A percentile compares a stretch with the other conserved stretches of the same genome.
Conservation (phyloP, 768 basidiomycete species). For the Cubamyces lactineus region DNA sequence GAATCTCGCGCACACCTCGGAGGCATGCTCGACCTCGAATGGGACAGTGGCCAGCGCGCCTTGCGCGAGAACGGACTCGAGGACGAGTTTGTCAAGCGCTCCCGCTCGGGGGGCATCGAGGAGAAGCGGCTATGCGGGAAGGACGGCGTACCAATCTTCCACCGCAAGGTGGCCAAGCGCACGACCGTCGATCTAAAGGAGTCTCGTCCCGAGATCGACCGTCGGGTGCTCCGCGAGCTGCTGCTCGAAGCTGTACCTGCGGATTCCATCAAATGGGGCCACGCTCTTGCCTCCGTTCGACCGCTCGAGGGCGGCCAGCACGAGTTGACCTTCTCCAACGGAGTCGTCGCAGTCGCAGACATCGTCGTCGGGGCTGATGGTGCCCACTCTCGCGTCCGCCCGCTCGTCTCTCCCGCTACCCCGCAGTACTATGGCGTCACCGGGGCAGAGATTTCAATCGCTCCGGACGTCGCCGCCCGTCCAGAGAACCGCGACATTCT, state of each 20-base stretch:
- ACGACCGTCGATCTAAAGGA: conserved; percentile 1
- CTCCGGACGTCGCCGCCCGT: neutral
- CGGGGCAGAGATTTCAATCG: conserved; percentile 6
- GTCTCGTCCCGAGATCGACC: conserved; percentile 16
- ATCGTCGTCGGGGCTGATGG: conserved; percentile 12
- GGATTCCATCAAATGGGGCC: conserved; percentile 46
- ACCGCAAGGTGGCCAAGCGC: neutral
- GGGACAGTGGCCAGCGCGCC: conserved; percentile 10
- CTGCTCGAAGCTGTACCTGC: conserved; percentile 26
- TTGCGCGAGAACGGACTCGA: conserved; percentile 16
- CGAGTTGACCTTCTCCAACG: conserved; percentile 16
- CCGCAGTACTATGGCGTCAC: conserved; percentile 14
- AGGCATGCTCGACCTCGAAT: conserved; percentile 13
- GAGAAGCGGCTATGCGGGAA: conserved; percentile 14
- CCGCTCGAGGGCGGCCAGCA: conserved; percentile 31
- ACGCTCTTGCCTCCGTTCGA: conserved; percentile 39
- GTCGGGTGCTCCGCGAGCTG: conserved; percentile 13
- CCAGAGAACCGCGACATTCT: conserved; percentile 15
- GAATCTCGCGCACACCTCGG: conserved; percentile 10
- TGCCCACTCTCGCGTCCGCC: conserved; percentile 5
- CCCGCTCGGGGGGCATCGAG: conserved; percentile 11
- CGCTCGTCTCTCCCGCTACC: neutral
- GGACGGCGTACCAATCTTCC: conserved; percentile 5
- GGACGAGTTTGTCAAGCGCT: conserved; percentile 1
- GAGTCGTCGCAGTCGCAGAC: conserved; percentile 1